These are phyloP conservation scores for Cladorrhinum samala DNA, from an alignment of 495 filamentous ascomycete species.

Conservation along the genomic window DNA sequence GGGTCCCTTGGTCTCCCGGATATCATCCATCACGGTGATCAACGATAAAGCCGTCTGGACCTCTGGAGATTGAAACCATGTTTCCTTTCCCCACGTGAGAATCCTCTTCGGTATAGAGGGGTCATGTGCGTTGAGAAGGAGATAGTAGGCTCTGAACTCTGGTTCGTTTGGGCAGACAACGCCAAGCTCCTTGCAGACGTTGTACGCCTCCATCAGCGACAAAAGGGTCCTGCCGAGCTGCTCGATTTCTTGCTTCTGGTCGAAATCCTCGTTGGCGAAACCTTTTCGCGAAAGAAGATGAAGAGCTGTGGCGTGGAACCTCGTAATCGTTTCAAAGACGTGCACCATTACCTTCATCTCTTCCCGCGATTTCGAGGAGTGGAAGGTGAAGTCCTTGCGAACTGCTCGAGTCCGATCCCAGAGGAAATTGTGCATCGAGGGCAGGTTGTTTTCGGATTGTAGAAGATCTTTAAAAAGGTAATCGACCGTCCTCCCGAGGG, in stretches of 20 bases:
- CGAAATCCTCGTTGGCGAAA: conserved; percentile 62
- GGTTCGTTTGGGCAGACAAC: conserved; percentile 62
- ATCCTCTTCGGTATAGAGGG: conserved; percentile 70
- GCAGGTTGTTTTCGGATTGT: conserved; percentile 55
- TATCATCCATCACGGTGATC: conserved; percentile 28
- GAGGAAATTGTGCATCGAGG: conserved; percentile 73
- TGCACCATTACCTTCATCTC: conserved; percentile 65
- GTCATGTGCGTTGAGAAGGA: conserved; percentile 75
- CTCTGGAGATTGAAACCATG: conserved; percentile 58
- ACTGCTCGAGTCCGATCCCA: conserved; percentile 93
- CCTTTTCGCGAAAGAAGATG: conserved; percentile 72
- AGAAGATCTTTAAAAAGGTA: conserved; percentile 78
- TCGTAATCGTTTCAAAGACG: conserved; percentile 82
- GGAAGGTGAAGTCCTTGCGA: conserved; percentile 89
- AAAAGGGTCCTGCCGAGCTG: conserved; percentile 83
- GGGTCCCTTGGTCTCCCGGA: conserved; percentile 26
- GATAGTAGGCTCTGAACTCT: conserved; percentile 86
- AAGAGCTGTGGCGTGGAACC: conserved; percentile 83
- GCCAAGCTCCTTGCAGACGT: conserved; percentile 53
- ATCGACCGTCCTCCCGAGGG: conserved; percentile 69
- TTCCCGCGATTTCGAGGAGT: conserved; percentile 55
- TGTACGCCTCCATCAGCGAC: conserved; percentile 83
- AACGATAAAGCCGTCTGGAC: conserved; percentile 41
- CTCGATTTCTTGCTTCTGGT: conserved; percentile 83
- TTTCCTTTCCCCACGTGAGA: conserved; percentile 68